Evolutionary conservation across 2,329 filamentous ascomycete species (phyloP), one percentile per base, ranked within the genome.

Genomic region (Aspergillus brasiliensis): DNA sequence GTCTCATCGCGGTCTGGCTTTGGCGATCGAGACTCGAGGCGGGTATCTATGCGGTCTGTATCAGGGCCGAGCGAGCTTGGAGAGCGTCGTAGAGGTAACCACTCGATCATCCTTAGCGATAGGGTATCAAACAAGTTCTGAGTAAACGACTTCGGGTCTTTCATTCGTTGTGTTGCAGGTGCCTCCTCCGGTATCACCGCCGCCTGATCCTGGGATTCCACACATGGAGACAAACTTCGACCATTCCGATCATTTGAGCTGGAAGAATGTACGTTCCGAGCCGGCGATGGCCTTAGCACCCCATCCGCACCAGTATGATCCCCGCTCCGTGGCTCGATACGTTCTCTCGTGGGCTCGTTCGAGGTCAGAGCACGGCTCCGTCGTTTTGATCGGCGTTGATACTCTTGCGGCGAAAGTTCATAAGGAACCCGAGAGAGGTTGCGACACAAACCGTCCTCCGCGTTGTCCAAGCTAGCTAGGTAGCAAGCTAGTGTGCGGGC

Each of bases 401-500:
- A 60, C 27, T 71, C 69, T 5, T 69, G 63, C 1, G 68, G 58
- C 25, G 66, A 63, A 13, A 73, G 64, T 5, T 75, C 73, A 0
- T 66, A 63, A 8, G 69, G 59, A 11, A 68, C 58, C 42, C 67
- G 70, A 6, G 73, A 71, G 19, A 74, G 66, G 58, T 84, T 80
- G 37, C 80, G 80, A 68, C 92, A 96, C 0, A 96, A 79, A 2
- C 85, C 86, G 59, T 79, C 82, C 63, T 91, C 87, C 0, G 92
- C 87, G 65, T 95, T 86, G 67, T 93, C 90, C 70, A 92, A 88
- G 69, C 89, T 91, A 8, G 92, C 91, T 53, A 96, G 82, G 69
- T 91, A 91, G 58, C 91, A 85, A 11, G 92, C 92, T 31, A 97
- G 78, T 1, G 90, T 91, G 68, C 91, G 86, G 8, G 92, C 92